Conservation (phyloP, 75 land plant genomes). For the Picea sitchensis region DNA sequence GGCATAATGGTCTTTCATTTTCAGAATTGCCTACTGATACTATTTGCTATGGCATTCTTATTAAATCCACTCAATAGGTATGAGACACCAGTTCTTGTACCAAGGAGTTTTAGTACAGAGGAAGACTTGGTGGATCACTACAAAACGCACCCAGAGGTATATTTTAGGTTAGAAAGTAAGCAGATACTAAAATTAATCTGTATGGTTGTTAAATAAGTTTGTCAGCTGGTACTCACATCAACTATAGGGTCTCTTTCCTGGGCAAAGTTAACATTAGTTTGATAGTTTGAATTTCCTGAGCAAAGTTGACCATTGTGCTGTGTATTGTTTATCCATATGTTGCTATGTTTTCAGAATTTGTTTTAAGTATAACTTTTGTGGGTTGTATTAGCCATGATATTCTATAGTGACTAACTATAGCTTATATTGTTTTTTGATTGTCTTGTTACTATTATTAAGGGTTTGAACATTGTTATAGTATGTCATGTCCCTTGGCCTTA, state of each 20-base stretch:
- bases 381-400: no score
- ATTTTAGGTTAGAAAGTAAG: background rate
- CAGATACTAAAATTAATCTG: background rate
- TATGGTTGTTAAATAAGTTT: background rate
- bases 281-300: background rate
- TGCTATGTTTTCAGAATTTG: no score
- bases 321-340: no score
- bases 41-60: background rate
- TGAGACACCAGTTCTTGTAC: slow-evolving; percentile 4
- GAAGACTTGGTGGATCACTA: slow-evolving; percentile 21
- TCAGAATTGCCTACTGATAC: background rate
- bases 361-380: no score
- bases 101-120: slow-evolving; percentile 23
- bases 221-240: background rate
- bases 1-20: background rate
- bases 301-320: no score
- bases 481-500: no score
- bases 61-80: slow-evolving; percentile 1
- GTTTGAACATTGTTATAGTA: no score
- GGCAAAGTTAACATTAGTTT: background rate
- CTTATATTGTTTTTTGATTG: no score
- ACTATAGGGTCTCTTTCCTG: background rate
- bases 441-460: no score
- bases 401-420: no score
- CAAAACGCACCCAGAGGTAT: slow-evolving; percentile 25